A percentile compares a stretch with the other conserved stretches of the same genome.
phyloP scores from a whole-genome alignment of 148 eudicot species.

The Pharnaceum exiguum region DNA sequence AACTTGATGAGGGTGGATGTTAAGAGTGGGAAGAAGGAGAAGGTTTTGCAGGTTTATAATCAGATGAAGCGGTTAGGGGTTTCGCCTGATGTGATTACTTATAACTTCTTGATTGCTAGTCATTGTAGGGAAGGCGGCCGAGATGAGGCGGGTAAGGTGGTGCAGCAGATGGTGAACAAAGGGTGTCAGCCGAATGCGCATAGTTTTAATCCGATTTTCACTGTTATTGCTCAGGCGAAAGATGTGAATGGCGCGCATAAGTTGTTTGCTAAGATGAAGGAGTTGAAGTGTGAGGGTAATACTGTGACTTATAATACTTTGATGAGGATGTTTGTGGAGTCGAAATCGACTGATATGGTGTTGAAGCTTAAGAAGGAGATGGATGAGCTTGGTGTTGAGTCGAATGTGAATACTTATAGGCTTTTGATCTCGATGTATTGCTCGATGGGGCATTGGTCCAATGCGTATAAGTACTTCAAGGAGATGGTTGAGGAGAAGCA shows the following conservation, averaged over 20 bases:
- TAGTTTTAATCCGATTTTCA: conserved; percentile 76
- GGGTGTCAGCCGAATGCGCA: conserved; percentile 53
- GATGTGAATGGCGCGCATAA: conserved; percentile 85
- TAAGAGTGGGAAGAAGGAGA: conserved; percentile 63
- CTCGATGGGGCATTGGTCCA: conserved; percentile 91
- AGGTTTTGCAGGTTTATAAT: conserved; percentile 78
- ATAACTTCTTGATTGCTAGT: conserved; percentile 63
- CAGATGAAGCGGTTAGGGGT: conserved; percentile 78
- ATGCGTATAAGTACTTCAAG: conserved; percentile 65
- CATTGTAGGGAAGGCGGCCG: conserved; percentile 76
- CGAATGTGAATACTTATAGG: conserved; percentile 71
- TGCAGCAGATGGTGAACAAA: conserved; percentile 61
- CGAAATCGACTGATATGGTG: conserved; percentile 89
- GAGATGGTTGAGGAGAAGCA: conserved; percentile 91
- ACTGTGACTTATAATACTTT: conserved; percentile 68
- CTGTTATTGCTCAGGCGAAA: conserved; percentile 33
- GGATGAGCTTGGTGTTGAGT: conserved; percentile 64
- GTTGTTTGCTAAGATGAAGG: conserved; percentile 69
- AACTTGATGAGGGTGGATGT: conserved; percentile 89
- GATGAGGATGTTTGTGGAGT: conserved; percentile 80
- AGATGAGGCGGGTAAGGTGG: conserved; percentile 69
- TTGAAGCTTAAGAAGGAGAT: conserved; percentile 86
- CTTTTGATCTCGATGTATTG: conserved; percentile 65
- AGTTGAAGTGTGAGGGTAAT: conserved; percentile 59
- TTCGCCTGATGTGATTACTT: conserved; percentile 59